phyloP scores from a whole-genome alignment of 805 yeast genomes.

The Myxozyma mucilagina region DNA sequence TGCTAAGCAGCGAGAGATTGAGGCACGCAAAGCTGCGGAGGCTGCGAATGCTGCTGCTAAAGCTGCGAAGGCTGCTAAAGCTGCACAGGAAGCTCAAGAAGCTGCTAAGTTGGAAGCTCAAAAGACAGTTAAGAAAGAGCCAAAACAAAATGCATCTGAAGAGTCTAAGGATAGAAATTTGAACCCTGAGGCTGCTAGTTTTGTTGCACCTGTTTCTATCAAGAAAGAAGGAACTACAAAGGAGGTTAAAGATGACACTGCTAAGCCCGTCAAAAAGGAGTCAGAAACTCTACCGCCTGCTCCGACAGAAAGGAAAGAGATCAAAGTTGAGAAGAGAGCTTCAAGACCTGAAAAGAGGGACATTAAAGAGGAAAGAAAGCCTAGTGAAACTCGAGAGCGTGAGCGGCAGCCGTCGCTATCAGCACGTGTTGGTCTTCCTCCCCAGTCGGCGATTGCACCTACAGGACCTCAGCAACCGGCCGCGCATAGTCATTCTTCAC shows the following conservation, averaged over 20 bases:
- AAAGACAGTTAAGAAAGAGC: background rate
- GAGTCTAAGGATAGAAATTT: background rate
- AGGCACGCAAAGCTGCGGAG: background rate
- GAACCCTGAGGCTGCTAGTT: conserved; percentile 2
- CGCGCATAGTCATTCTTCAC: background rate
- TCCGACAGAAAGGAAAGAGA: background rate
- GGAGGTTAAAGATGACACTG: background rate
- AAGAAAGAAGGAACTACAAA: too few species aligned
- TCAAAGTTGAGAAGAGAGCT: background rate
- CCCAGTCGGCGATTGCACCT: conserved; percentile 12
- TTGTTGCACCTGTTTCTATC: background rate
- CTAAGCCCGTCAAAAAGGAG: background rate
- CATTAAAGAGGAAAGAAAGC: background rate
- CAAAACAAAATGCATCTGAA: background rate
- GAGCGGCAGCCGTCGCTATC: background rate
- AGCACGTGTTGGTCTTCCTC: conserved; percentile 11
- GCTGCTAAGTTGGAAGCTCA: background rate
- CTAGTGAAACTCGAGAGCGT: background rate
- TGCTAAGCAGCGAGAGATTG: background rate
- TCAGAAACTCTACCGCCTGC: background rate
- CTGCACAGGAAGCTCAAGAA: background rate
- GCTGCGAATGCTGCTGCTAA: conserved; percentile 7
- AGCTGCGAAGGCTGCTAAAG: background rate
- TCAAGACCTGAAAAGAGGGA: background rate
- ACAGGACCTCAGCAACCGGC: background rate